These are phyloP conservation scores for Epichloe sp. DNA, from an alignment of 2,329 filamentous ascomycete species.

Conservation along the genomic window DNA sequence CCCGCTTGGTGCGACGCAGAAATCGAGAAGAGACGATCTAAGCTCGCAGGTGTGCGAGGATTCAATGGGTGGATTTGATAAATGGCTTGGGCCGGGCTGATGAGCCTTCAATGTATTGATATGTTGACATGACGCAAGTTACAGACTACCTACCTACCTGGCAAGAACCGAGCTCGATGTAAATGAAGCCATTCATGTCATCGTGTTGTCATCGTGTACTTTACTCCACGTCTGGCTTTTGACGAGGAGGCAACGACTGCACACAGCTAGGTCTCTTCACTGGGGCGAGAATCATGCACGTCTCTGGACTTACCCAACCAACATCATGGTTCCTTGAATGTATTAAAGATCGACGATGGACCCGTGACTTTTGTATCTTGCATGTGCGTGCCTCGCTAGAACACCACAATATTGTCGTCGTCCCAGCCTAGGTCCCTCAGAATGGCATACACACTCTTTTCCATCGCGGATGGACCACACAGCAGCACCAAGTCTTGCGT, in stretches of 20 bases:
- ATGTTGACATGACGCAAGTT: not conserved
- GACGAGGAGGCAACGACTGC: too few species aligned
- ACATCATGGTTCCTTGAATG: not conserved
- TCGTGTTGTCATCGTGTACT: too few species aligned
- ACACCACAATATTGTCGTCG: conserved; percentile 16
- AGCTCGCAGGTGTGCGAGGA: conserved; percentile 10
- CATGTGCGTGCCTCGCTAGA: conserved; percentile 6
- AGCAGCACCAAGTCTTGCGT: conserved; percentile 55
- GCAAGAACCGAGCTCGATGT: too few species aligned
- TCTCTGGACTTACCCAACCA: not conserved
- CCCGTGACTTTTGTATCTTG: too few species aligned
- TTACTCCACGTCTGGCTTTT: too few species aligned
- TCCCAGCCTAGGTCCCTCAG: conserved; percentile 50
- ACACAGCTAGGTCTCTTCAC: too few species aligned
- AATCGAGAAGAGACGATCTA: conserved; percentile 1
- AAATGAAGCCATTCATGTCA: too few species aligned
- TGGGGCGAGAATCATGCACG: too few species aligned
- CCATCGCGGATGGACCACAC: conserved; percentile 66
- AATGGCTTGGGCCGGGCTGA: conserved; percentile 6
- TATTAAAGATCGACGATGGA: too few species aligned
- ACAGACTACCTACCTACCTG: too few species aligned
- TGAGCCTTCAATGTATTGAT: not conserved
- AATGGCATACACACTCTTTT: conserved; percentile 48
- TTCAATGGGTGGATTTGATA: conserved; percentile 15
- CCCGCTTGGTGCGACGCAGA: not conserved